Evolutionary conservation across 2,329 filamentous ascomycete genomes (phyloP), one percentile per base, ranked within the genome.

Genomic region (Aureobasidium namibiae): DNA sequence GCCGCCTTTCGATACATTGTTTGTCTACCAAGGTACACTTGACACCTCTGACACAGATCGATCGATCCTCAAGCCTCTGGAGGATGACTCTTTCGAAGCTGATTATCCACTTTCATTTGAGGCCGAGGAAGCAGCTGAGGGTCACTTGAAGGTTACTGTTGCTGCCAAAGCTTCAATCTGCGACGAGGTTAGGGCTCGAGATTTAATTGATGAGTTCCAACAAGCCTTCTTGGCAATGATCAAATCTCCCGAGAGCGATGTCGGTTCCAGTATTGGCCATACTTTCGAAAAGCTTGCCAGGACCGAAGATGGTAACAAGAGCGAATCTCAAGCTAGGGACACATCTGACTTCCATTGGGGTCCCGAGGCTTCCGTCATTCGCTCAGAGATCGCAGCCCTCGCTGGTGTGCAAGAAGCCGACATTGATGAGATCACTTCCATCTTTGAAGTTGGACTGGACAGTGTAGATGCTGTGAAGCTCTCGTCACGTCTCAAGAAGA

Each of bases 401-500:
- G 82, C 85, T 1, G 80, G 78, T 0, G 67, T 85, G 0, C 68
- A 80, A 0, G 68, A 72, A 3, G 69, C 77, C 1, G 72, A 78
- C 0, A 75, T 96, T 38, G 70, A 74, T 1, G 80, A 82, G 54
- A 72, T 76, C 7, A 83, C 83, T 0, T 87, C 87, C 0, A 82
- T 96, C 11, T 85, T 95, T 39, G 85, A 92, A 65, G 79, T 96
- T 33, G 92, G 92, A 0, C 79, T 96, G 7, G 92, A 96, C 75
- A 96, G 92, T 67, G 95, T 96, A 60, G 92, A 96, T 71, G 82
- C 88, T 1, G 92, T 96, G 70, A 95, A 90, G 66, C 75, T 96
- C 0, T 87, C 89, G 0, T 85, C 90, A 0, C 81, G 84, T 56
- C 76, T 96, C 1, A 87, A 82, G 63, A 81, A 79, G 45, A 72